Evolutionary conservation across 176 grass and related monocot genomes (phyloP), one percentile per base, ranked within the genome.

Genomic region (Musa beccarii): DNA sequence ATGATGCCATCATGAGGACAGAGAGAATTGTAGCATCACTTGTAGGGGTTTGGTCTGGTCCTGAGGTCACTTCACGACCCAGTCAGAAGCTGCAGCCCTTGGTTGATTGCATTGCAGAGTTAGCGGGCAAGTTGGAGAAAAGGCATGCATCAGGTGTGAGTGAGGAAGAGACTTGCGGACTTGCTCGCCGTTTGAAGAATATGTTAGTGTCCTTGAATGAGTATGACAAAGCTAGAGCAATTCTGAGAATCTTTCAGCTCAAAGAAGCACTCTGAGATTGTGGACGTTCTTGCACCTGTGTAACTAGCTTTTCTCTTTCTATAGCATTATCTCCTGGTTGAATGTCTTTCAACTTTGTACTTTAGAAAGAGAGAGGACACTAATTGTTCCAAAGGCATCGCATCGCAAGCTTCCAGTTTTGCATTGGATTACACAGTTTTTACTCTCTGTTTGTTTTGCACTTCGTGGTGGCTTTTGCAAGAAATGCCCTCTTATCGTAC

Each of bases 141-240:
- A 79, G 88, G 76, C 64, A 75, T 52, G 54, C 19, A 15, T 85
- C 80, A 14, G 86, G 91, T 51, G 61, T 89, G 34, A 92, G 83
- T 17, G 83, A 85, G 63, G 86, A 92, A 13, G 90, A 94, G 75
- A 85, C 80, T 10, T 83, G 73, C 59, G 73, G 69, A 6, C 76
- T 99, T 79, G 95, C 88, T 72, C 88, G 86, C 19, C 91, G 90
- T 69, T 83, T 99, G 68, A 99, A 92, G 79, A 84, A 81, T 17
- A 86, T 94, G 79, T 64, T 99, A 61, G 81, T 86, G 11, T 53
- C 21, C 14, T 80, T 94, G 54, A 86, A 92, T 68, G 90, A 99
- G 68, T 94, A 99, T n/a, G 90, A 99, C 74, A 90, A 83, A 73
- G 95, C 95, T 78, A 89, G 86, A 84, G 83, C 74, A 75, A 87